These are phyloP conservation scores for Pseudocercospora fijiensis DNA, from an alignment of 2,329 filamentous ascomycete genomes.

Conservation along the genomic window DNA sequence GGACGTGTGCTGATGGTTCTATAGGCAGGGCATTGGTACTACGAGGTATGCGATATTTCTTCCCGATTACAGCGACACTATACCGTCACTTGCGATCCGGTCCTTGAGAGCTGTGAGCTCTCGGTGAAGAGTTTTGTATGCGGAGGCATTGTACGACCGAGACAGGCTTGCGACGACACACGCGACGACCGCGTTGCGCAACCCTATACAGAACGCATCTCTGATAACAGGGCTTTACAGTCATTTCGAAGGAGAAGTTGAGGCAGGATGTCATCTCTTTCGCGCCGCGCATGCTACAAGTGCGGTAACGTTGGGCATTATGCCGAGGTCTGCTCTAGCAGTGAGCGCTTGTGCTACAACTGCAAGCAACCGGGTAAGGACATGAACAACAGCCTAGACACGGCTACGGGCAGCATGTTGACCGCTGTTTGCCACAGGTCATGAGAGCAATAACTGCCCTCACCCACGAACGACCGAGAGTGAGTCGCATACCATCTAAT, in stretches of 20 bases:
- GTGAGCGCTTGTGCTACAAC: conserved; percentile 99
- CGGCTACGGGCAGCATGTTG: conserved; percentile 37
- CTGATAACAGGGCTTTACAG: conserved; percentile 18
- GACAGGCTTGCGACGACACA: background rate
- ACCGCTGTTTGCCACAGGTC: conserved; percentile 55
- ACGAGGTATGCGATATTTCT: conserved; percentile 23
- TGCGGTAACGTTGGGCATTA: conserved; percentile 56
- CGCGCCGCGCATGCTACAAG: conserved; percentile 56
- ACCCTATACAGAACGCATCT: background rate
- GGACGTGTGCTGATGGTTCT: conserved; percentile 14
- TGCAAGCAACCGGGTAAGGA: conserved; percentile 81
- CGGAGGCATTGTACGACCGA: conserved; percentile 16
- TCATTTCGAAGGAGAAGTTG: conserved; percentile 14
- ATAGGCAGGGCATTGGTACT: conserved; percentile 24
- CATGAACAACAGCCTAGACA: conserved; percentile 11
- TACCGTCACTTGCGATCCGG: background rate
- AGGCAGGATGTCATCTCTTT: conserved; percentile 52
- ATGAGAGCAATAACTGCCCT: conserved; percentile 97
- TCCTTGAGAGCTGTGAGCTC: conserved; percentile 5
- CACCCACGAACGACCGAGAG: conserved; percentile 92
- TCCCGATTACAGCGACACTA: background rate
- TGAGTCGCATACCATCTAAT: conserved; percentile 44
- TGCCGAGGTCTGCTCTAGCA: conserved; percentile 91
- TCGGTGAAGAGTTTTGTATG: conserved; percentile 17
- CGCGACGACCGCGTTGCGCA: conserved; percentile 6